Base-by-base conservation (phyloP, 2,329 filamentous ascomycete species). In the Phialocephala sp. region DNA sequence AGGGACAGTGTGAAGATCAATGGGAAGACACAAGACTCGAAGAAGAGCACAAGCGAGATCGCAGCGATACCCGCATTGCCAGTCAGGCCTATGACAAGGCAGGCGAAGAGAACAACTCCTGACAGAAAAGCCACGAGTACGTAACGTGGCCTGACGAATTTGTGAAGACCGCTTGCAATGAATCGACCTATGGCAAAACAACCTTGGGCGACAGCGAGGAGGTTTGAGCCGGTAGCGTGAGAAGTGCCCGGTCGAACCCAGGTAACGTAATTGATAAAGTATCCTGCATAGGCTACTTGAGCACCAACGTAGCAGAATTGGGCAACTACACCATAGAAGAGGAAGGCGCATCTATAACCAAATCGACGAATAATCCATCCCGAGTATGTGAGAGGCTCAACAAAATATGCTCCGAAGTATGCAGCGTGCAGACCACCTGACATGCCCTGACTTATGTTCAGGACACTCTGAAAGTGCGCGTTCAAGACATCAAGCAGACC, bases 401-500 rank as follows among this genome's bases (percentile, higher is more conserved):
- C 81, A 60, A 92, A 83, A 74, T 93, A 93, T 0, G 86, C 87
- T 1, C 86, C 89, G 73, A 89, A 93, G 45, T 93, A 93, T 8
- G 88, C 84, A 67, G 85, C 88, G 41, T 90, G 91, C 39, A 93
- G 83, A 1, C 88, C 89, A 5, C 92, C 80, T 0, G 86, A 2
- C 82, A 84, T 83, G 24, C 66, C 69, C 90, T 91, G 54, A 83
- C 72, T 32, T 91, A 86, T 45, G 78, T 75, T 56, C 87, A 89
- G 62, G 91, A 88, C 36, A 85, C 88, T 43, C 83, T 85, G 72
- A 55, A 74, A 74, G 55, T 74, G 72, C 8, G 71, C 68, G 75
- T 97, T 97, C 41, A 97, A 84, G 0, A 90, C 90, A 73, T 94
- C 92, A 4, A 97, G 81, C 1, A 97, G 83, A 0, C 93, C 93